Conservation (phyloP, 495 filamentous ascomycete genomes). For the Massariosphaeria phaeospora region DNA sequence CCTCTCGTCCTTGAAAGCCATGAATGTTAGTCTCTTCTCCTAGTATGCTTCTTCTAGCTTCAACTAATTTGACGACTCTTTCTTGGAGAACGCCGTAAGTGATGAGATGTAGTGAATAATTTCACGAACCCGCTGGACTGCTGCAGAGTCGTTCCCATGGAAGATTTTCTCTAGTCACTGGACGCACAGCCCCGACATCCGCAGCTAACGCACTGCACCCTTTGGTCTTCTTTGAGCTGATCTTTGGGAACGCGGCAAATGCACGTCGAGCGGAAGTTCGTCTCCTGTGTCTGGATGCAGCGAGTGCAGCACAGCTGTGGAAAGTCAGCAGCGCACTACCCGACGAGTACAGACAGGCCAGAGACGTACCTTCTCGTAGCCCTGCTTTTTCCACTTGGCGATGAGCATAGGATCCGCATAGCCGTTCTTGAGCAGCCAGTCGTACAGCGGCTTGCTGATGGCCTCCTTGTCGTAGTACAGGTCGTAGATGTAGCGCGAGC, state of each 20-base stretch:
- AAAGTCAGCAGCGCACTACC: not conserved
- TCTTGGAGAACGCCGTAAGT: too few relatives aligned
- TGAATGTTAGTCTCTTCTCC: too few relatives aligned
- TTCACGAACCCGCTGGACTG: too few relatives aligned
- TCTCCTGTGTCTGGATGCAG: slow-evolving; percentile 98
- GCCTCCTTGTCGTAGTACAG: slow-evolving; percentile 97
- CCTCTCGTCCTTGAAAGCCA: too few relatives aligned
- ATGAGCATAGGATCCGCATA: slow-evolving; percentile 94
- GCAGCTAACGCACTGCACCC: slow-evolving; percentile 91
- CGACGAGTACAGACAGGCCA: slow-evolving; percentile 18
- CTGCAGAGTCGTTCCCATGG: too few relatives aligned
- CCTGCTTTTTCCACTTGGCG: slow-evolving; percentile 99
- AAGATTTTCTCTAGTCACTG: too few relatives aligned
- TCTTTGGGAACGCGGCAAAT: slow-evolving; percentile 94
- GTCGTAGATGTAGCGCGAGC: slow-evolving; percentile 91
- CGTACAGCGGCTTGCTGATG: slow-evolving; percentile 84
- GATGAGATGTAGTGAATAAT: too few relatives aligned
- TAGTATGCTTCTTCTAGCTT: too few relatives aligned
- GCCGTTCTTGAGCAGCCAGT: slow-evolving; percentile 93
- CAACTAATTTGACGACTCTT: too few relatives aligned
- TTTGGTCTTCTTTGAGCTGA: slow-evolving; percentile 84
- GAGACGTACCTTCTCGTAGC: slow-evolving; percentile 87
- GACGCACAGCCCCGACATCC: slow-evolving; percentile 89
- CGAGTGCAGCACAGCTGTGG: slow-evolving; percentile 80
- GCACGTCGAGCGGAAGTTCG: slow-evolving; percentile 95